Base-by-base conservation (phyloP, 2,329 filamentous ascomycete species). In the Talaromyces albobiverticillius region DNA sequence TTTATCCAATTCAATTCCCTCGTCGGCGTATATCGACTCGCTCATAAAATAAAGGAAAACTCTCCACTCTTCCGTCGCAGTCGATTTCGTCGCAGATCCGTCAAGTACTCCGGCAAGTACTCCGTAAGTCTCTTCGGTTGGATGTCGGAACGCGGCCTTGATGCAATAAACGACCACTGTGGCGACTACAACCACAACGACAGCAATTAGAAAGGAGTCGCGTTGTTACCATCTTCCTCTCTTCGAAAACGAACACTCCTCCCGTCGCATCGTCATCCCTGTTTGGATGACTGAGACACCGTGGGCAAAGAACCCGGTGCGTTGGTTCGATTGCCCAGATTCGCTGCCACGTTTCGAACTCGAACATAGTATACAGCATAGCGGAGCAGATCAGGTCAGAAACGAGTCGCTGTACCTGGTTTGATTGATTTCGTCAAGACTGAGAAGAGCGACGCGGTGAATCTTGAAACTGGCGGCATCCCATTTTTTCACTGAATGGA, bases 261-360 rank as follows among this genome's bases (percentile, higher is more conserved):
- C 36, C 29, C 36, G 47, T 50, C 47, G 23, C 47, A 50, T 38
- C 41, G 34, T 41, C 20, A 25, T 40, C 46, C 42, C 31, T 38
- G 48, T 48, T 56, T 56, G 54, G 29, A 56, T 56, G 54, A 38
- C n/a, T 34, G 49, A 49, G 45, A 36, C 26, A 56, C 45, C 40
- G 45, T 36, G 54, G 54, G 49, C 54, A 49, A 45, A 34, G 49
- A 48, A 53, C 54, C 54, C 41, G 54, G 54, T 56, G 54, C 54
- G 54, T 49, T 56, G 54, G 54, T 56, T 43, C 54, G 54, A 52
- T 47, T 45, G 48, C 53, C 48, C 53, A 31, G 45, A 29, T 52
- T 55, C 41, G 16, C 25, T 23, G 32, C 34, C 23, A 51, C 53
- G 26, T 9, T 22, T n/a, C n/a, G n/a, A n/a, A n/a, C 34, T 25